These are phyloP conservation scores for Irpex lacteus DNA, from an alignment of 1,284 basidiomycete species.

Conservation along the genomic window DNA sequence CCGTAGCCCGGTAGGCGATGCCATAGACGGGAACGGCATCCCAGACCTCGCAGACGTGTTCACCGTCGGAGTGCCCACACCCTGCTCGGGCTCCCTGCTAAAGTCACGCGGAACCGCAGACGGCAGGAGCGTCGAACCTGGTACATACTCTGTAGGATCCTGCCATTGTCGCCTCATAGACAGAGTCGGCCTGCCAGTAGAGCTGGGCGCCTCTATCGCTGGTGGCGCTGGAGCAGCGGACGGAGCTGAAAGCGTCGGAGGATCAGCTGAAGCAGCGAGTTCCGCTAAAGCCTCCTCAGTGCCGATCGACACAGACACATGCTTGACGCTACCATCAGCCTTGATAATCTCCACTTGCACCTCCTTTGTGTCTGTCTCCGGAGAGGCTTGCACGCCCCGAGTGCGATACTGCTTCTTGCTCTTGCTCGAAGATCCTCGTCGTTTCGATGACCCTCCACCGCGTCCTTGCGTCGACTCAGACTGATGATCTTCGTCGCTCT, in stretches of 20 bases:
- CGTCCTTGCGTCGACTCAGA: constrained; percentile 23
- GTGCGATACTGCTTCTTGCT: constrained; percentile 51
- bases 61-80: constrained; percentile 18
- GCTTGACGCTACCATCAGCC: constrained; percentile 13
- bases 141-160: constrained; percentile 2
- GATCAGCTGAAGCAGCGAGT: background rate
- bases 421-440: constrained; percentile 34
- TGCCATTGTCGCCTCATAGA: constrained; percentile 17
- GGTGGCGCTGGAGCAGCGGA: background rate
- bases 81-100: constrained; percentile 24
- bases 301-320: background rate
- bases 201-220: background rate
- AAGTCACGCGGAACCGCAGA: constrained; percentile 24
- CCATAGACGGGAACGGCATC: constrained; percentile 28
- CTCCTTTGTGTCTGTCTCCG: constrained; percentile 46
- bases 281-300: background rate
- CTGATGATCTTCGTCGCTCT: constrained; percentile 31
- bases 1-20: constrained; percentile 29
- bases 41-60: constrained; percentile 15
- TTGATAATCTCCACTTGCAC: constrained; percentile 45
- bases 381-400: constrained; percentile 60
- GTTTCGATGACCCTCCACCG: constrained; percentile 23
- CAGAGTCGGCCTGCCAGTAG: background rate
- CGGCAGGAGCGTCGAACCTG: constrained; percentile 21
- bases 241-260: background rate